Evolutionary conservation across 2,329 filamentous ascomycete genomes (phyloP), one percentile per base, ranked within the genome.

Genomic region (Magnaporthales sp.): DNA sequence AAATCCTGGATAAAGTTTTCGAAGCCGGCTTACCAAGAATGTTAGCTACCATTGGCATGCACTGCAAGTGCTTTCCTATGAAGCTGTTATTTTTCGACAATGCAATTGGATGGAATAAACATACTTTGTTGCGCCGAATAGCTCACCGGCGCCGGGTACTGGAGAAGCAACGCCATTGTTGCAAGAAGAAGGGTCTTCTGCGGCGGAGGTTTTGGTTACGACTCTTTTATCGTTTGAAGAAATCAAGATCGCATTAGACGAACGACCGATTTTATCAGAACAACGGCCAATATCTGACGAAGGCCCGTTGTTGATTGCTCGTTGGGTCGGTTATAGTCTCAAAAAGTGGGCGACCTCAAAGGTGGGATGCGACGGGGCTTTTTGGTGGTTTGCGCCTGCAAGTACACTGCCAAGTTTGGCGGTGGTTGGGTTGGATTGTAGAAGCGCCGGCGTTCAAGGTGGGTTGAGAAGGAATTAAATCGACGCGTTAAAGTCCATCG

Each of bases 1-100:
- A 96, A 99, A 70, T 88, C 88, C 73, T 85, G 83, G 69, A 99
- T 83, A 76, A 99, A 99, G 74, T 91, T 88, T 79, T 96, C 89
- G 77, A 99, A 95, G 64, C 90, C 90, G 72, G 78, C 91, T 94
- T 54, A 22, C 27, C 4, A 19, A 4, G 4, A 13, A n/a, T 46
- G 9, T 63, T 38, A 29, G 24, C 56, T 29, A n/a, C 24, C 13
- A 13, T 10, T 8, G 56, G 15, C 22, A n/a, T 32, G 24, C n/a
- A 24, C 62, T 32, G 9, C 62, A 26, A 10, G 10, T 32, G n/a
- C 3, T 13, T 19, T 3, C n/a, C 3, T 26, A 11, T 51, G n/a
- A n/a, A n/a, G n/a, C n/a, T n/a, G 38, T 19, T 38, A 32, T 30
- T 26, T 51, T n/a, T 3, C 9, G 62, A n/a, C 30, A 11, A 26